Base-by-base conservation (phyloP, 306 rosid genomes). In the Styphnolobium japonicum region DNA sequence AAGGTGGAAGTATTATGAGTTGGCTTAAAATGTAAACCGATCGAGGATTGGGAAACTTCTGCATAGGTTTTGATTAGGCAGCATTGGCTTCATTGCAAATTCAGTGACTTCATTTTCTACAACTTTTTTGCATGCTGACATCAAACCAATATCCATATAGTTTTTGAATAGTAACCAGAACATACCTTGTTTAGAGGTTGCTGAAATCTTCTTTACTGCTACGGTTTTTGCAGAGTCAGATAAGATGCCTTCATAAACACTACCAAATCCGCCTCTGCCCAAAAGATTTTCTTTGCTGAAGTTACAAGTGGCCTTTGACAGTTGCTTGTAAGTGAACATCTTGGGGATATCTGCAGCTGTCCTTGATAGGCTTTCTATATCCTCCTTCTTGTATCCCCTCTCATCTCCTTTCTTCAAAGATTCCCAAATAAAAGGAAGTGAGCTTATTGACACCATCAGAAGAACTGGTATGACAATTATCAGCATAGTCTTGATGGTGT, bases 111-210 rank as follows among this genome's bases (percentile, higher is more conserved):
- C 46, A 51, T 18, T 40, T 14, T 55, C 77, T 14, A 37, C 12
- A 36, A 18, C 46, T 18, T 52, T 14, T 18, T 34, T 52, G 42
- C 46, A 6, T 53, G 0, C 65, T 52, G 1, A 53, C 33, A 71
- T 19, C 3, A 11, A 71, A 7, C 19, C 48, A 22, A 63, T 64
- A 3, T 65, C 48, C 11, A 19, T 62, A 5, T 45, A 19, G 25
- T 9, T 51, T 60, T 16, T 31, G 5, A 53, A 45, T 2, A 37
- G 64, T 12, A 19, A 49, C 14, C 10, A 62, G 33, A 57, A 69
- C 84, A 81, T 67, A 88, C 92, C 94, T 88, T 88, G 86, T 67
- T 84, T 77, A 31, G 92, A 88, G 27, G 85, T 78, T 48, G 89
- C 84, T 10, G 92, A 84, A 73, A 88, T 80, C 81, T 75, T 88